Conservation (phyloP, 176 grass and related monocot species). For the Triticum timopheevii region DNA sequence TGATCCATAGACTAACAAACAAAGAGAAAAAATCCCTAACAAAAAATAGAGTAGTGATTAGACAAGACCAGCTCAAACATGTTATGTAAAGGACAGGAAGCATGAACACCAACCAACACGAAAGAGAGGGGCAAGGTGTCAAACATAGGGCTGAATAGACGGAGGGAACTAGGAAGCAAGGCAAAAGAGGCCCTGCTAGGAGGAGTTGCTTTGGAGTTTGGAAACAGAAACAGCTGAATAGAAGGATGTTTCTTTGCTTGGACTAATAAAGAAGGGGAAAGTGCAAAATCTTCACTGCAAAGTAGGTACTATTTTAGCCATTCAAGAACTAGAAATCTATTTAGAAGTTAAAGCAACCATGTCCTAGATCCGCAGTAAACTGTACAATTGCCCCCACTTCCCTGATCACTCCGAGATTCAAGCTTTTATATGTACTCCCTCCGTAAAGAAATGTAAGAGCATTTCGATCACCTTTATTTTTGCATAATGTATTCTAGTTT, state of each 20-base stretch:
- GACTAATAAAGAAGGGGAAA: neutral
- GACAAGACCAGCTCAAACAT: conserved; percentile 17
- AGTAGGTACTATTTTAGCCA: neutral
- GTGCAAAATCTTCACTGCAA: neutral
- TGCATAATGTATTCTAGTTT: neutral
- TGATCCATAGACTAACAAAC: neutral
- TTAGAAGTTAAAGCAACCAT: neutral
- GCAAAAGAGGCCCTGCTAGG: neutral
- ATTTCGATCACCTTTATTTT: neutral
- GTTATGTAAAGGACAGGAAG: neutral
- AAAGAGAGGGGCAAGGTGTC: conserved; percentile 19
- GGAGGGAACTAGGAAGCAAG: conserved; percentile 7
- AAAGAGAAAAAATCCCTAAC: neutral
- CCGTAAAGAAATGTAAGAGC: too few species aligned
- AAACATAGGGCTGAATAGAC: conserved; percentile 36
- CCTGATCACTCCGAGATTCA: neutral
- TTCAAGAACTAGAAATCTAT: neutral
- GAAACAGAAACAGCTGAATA: conserved; percentile 28
- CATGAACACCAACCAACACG: neutral
- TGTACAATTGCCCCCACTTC: neutral
- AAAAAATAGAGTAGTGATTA: neutral
- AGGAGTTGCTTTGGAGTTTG: conserved; percentile 26
- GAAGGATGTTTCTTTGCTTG: conserved; percentile 8
- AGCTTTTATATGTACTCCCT: neutral
- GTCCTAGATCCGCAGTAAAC: neutral